Percentiles rank a stretch among this genome's conserved stretches.
Conservation (phyloP, 768 basidiomycete genomes). For the Termitomyces sp. region DNA sequence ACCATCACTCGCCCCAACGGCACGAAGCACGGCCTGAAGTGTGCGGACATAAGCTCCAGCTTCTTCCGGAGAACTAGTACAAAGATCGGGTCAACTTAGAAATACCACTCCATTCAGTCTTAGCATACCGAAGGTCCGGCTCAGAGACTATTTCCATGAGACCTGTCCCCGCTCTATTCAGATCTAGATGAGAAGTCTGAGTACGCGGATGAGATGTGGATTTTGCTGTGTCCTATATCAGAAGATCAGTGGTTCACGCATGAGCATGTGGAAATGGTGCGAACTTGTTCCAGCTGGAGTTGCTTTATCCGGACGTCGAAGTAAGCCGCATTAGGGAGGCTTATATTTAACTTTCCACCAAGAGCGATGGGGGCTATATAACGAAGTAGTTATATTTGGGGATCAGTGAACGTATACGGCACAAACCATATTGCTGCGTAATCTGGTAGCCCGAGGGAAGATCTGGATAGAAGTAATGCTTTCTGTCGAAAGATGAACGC, state of each 20-base stretch:
- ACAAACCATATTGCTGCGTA: constrained; percentile 85
- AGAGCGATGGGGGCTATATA: constrained; percentile 71
- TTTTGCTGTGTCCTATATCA: constrained; percentile 81
- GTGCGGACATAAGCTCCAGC: constrained; percentile 82
- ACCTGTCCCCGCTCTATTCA: constrained; percentile 85
- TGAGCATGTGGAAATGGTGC: constrained; percentile 6
- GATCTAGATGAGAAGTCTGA: constrained; percentile 61
- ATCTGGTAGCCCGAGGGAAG: constrained; percentile 95
- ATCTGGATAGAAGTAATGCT: constrained; percentile 98
- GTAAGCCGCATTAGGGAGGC: constrained; percentile 28
- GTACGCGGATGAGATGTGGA: constrained; percentile 55
- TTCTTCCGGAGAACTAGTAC: constrained; percentile 70
- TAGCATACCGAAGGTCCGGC: constrained; percentile 73
- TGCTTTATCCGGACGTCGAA: constrained; percentile 79
- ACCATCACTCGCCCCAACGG: constrained; percentile 85
- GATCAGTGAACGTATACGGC: neutral
- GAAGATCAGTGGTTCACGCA: neutral
- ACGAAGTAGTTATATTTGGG: neutral
- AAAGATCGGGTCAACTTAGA: constrained; percentile 18
- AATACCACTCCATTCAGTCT: neutral
- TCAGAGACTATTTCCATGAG: constrained; percentile 96
- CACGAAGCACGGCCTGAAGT: constrained; percentile 74
- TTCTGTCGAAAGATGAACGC: constrained; percentile 86
- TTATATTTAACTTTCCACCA: constrained; percentile 48
- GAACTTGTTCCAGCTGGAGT: constrained; percentile 92